These are phyloP conservation scores for Chernovozyma aurita DNA, from an alignment of 1,139 yeast genomes.

Conservation along the genomic window DNA sequence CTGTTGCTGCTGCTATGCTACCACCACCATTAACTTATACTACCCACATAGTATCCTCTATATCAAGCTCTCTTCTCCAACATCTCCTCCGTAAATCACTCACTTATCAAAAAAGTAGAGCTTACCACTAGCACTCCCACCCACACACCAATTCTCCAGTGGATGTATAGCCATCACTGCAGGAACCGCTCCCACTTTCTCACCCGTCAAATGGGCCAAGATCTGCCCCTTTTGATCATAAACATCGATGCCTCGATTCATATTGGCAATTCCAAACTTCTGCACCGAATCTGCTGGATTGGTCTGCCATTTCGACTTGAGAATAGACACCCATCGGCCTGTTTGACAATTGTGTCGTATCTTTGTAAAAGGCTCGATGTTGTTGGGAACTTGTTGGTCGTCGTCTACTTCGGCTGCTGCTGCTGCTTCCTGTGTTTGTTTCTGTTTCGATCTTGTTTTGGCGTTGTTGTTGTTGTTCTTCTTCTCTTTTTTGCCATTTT, in stretches of 20 bases:
- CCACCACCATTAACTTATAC: too few relatives aligned
- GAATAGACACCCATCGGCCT: constrained; percentile 92
- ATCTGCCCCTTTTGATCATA: constrained; percentile 74
- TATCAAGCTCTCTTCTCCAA: too few relatives aligned
- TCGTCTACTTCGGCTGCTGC: constrained; percentile 17
- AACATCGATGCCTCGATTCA: constrained; percentile 83
- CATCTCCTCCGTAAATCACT: too few relatives aligned
- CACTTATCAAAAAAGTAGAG: constrained; percentile 52
- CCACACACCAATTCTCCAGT: constrained; percentile 81
- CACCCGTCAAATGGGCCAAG: constrained; percentile 65
- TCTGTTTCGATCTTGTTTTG: constrained; percentile 7
- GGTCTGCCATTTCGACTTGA: constrained; percentile 80
- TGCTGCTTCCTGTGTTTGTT: too few relatives aligned
- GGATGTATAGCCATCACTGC: constrained; percentile 86
- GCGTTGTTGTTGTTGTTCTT: too few relatives aligned
- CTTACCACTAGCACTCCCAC: constrained; percentile 95
- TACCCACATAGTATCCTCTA: too few relatives aligned
- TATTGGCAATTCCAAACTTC: constrained; percentile 87
- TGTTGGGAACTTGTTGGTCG: constrained; percentile 17
- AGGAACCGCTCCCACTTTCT: constrained; percentile 77
- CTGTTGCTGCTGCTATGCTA: too few relatives aligned
- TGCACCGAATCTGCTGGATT: constrained; percentile 68
- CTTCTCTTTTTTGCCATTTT: constrained; percentile 10
- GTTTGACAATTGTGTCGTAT: constrained; percentile 90
- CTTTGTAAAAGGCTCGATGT: constrained; percentile 52